Evolutionary conservation across 495 filamentous ascomycete genomes (phyloP).

Genomic region (Ascodesmis nigricans): DNA sequence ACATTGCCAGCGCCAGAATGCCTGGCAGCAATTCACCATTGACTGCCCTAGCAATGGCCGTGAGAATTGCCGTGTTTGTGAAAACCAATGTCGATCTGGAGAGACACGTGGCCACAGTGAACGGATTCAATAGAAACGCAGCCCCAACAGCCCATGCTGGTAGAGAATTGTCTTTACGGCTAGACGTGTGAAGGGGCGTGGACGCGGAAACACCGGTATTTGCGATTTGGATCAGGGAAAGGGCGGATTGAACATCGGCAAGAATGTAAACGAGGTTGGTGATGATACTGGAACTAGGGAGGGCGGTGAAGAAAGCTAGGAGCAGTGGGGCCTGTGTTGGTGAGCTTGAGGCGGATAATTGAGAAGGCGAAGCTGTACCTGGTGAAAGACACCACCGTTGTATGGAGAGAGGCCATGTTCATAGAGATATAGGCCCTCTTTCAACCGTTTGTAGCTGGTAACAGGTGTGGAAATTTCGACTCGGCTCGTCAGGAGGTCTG

Average conservation of each 20-base stretch:
- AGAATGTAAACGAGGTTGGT: constrained; percentile 61
- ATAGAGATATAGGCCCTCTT: constrained; percentile 91
- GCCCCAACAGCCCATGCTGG: constrained; percentile 57
- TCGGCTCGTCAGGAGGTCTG: constrained; percentile 66
- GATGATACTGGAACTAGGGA: constrained; percentile 48
- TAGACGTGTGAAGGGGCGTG: constrained; percentile 51
- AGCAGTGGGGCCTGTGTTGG: constrained; percentile 53
- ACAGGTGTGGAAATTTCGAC: constrained; percentile 94
- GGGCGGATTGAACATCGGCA: constrained; percentile 62
- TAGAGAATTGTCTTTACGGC: constrained; percentile 56
- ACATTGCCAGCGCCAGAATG: constrained; percentile 70
- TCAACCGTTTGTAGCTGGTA: constrained; percentile 95
- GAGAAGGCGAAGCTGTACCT: constrained; percentile 27
- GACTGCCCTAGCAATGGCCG: constrained; percentile 66
- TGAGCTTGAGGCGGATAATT: constrained; percentile 4
- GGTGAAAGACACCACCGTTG: constrained; percentile 92
- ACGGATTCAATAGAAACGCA: constrained; percentile 84
- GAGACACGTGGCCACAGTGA: constrained; percentile 79
- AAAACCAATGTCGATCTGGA: constrained; percentile 83
- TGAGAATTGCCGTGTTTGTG: constrained; percentile 69
- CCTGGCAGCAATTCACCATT: constrained; percentile 46
- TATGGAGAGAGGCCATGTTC: constrained; percentile 92
- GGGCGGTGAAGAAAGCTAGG: constrained; percentile 69
- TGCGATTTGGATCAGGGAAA: constrained; percentile 63
- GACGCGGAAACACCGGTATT: constrained; percentile 55